A percentile compares a stretch with the other conserved stretches of the same genome.
Conservation (phyloP, 2,329 filamentous ascomycete species). For the Diaporthe citriasiana region DNA sequence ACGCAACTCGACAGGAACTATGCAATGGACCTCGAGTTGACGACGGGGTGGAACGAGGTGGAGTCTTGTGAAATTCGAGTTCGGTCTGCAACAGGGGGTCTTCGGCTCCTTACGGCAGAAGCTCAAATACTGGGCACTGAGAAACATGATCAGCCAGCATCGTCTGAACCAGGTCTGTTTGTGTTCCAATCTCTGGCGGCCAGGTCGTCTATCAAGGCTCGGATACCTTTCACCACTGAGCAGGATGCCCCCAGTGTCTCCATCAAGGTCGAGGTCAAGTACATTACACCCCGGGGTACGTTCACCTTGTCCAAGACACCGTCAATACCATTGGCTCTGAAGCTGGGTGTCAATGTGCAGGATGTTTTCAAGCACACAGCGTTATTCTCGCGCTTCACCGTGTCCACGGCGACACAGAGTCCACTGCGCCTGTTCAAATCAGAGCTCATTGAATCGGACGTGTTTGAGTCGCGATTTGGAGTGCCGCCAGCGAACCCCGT, state of each 20-base stretch:
- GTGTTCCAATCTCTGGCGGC: constrained; percentile 62
- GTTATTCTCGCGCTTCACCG: constrained; percentile 90
- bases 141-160: constrained; percentile 60
- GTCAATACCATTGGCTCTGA: constrained; percentile 79
- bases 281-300: constrained; percentile 75
- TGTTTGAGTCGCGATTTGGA: constrained; percentile 76
- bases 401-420: constrained; percentile 82
- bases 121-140: constrained; percentile 62
- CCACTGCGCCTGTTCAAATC: constrained; percentile 83
- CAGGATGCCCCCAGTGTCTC: constrained; percentile 79
- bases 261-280: constrained; percentile 82
- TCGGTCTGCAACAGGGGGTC: constrained; percentile 74
- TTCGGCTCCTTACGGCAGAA: constrained; percentile 74
- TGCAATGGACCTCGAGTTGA: constrained; percentile 80
- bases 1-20: constrained; percentile 86
- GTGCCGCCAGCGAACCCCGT: constrained; percentile 66
- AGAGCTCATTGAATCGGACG: constrained; percentile 77
- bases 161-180: constrained; percentile 65
- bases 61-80: constrained; percentile 71
- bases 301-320: constrained; percentile 75
- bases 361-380: constrained; percentile 90
- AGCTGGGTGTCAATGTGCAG: constrained; percentile 95
- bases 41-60: constrained; percentile 81
- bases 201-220: constrained; percentile 67
- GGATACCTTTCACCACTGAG: constrained; percentile 87